These are phyloP conservation scores for Penicillium waksmanii DNA, from an alignment of 495 filamentous ascomycete species.

Conservation along the genomic window DNA sequence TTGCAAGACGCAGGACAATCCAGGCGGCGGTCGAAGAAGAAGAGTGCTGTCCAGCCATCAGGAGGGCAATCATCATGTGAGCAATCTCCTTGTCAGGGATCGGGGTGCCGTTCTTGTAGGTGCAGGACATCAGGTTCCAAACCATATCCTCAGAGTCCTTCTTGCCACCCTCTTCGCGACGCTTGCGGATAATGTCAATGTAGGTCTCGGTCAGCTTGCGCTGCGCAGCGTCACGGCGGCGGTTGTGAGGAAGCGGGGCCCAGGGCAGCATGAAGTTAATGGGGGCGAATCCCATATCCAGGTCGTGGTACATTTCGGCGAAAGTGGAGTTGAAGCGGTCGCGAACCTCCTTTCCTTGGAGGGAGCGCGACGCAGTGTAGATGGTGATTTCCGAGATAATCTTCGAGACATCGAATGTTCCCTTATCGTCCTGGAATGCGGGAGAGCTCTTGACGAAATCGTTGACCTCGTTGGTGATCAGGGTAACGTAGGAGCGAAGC, in stretches of 20 bases:
- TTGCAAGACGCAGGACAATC: constrained; percentile 63
- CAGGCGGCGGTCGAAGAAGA: constrained; percentile 62
- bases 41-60: constrained; percentile 70
- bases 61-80: constrained; percentile 70
- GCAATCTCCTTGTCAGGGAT: constrained; percentile 66
- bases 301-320: constrained; percentile 66
- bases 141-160: constrained; percentile 67
- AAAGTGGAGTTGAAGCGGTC: constrained; percentile 63
- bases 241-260: constrained; percentile 65
- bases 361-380: constrained; percentile 66
- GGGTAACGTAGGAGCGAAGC: constrained; percentile 62
- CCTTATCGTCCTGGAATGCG: constrained; percentile 47
- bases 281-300: constrained; percentile 66
- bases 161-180: constrained; percentile 51
- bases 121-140: constrained; percentile 67
- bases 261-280: constrained; percentile 70
- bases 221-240: constrained; percentile 61
- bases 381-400: constrained; percentile 65
- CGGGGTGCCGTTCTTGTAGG: constrained; percentile 63
- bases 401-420: constrained; percentile 57
- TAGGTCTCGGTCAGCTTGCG: constrained; percentile 61
- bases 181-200: constrained; percentile 60
- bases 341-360: constrained; percentile 69
- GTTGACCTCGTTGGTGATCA: constrained; percentile 58
- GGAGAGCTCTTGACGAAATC: constrained; percentile 52